Percentiles rank a stretch among this genome's conserved stretches.
phyloP scores from a whole-genome alignment of 805 yeast species.

The Saturnispora besseyi region DNA sequence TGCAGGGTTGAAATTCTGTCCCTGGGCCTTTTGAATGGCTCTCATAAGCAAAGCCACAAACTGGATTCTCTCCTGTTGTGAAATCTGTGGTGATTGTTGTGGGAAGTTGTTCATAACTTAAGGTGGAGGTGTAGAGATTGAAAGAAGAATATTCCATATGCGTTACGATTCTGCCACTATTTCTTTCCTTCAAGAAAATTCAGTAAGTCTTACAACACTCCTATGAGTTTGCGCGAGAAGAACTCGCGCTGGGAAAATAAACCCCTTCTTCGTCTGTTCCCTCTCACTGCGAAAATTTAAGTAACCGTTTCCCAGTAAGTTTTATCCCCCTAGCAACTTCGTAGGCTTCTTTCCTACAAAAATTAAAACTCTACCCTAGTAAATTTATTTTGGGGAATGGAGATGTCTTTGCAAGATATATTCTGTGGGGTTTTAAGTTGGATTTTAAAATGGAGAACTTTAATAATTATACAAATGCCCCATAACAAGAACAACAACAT shows the following conservation, averaged over 20 bases:
- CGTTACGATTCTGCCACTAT: not conserved
- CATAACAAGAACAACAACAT: not conserved
- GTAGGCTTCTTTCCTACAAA: too few relatives aligned
- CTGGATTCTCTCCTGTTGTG: slow-evolving; percentile 25
- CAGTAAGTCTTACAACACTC: too few relatives aligned
- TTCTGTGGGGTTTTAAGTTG: too few relatives aligned
- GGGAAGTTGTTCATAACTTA: slow-evolving; percentile 8
- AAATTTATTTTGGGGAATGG: too few relatives aligned
- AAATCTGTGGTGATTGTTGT: slow-evolving; percentile 16
- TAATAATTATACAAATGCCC: not conserved
- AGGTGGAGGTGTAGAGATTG: not conserved
- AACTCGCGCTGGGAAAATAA: too few relatives aligned
- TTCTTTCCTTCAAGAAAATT: too few relatives aligned
- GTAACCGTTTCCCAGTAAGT: not conserved
- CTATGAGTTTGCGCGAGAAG: too few relatives aligned
- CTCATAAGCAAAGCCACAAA: slow-evolving; percentile 26
- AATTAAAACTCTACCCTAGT: too few relatives aligned
- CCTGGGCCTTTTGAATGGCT: slow-evolving; percentile 28
- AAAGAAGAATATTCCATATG: not conserved
- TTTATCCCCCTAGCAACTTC: not conserved
- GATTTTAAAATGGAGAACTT: too few relatives aligned
- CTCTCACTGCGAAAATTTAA: not conserved
- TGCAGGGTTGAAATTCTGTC: slow-evolving; percentile 24
- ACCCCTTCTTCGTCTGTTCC: too few relatives aligned
- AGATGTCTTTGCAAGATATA: too few relatives aligned